phyloP scores from a whole-genome alignment of 2,329 filamentous ascomycete genomes.

The Xylaria sp. region DNA sequence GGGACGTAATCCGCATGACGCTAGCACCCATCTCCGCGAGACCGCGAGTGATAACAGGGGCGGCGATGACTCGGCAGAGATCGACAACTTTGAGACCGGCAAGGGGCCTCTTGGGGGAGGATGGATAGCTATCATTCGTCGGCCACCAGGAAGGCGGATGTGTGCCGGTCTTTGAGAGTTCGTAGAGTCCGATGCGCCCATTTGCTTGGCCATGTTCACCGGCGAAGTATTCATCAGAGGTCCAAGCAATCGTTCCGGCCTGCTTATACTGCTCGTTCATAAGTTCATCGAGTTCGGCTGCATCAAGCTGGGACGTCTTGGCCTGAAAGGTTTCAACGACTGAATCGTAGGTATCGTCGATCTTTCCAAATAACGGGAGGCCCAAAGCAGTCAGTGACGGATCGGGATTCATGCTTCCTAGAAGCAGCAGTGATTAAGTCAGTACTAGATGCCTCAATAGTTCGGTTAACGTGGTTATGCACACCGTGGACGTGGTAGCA shows the following conservation, averaged over 20 bases:
- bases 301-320: slow-evolving; percentile 21
- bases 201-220: slow-evolving; percentile 24
- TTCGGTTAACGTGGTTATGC: neutral
- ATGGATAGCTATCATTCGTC: slow-evolving; percentile 43
- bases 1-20: slow-evolving; percentile 57
- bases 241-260: slow-evolving; percentile 28
- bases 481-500: slow-evolving; percentile 31
- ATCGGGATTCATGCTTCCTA: slow-evolving; percentile 33
- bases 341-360: slow-evolving; percentile 26
- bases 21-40: slow-evolving; percentile 53
- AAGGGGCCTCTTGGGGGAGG: slow-evolving; percentile 54
- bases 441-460: neutral
- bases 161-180: slow-evolving; percentile 27
- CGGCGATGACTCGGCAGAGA: slow-evolving; percentile 60
- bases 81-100: slow-evolving; percentile 62
- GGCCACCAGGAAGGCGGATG: slow-evolving; percentile 57
- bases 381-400: slow-evolving; percentile 26
- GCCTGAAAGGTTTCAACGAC: slow-evolving; percentile 17
- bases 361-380: slow-evolving; percentile 17
- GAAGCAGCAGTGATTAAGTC: neutral
- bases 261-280: slow-evolving; percentile 33
- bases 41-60: slow-evolving; percentile 55
- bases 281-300: slow-evolving; percentile 23
- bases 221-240: slow-evolving; percentile 29
- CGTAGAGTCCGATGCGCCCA: slow-evolving; percentile 28